These are phyloP conservation scores for Exophiala alcalophila DNA, from an alignment of 2,329 filamentous ascomycete species.

Conservation along the genomic window DNA sequence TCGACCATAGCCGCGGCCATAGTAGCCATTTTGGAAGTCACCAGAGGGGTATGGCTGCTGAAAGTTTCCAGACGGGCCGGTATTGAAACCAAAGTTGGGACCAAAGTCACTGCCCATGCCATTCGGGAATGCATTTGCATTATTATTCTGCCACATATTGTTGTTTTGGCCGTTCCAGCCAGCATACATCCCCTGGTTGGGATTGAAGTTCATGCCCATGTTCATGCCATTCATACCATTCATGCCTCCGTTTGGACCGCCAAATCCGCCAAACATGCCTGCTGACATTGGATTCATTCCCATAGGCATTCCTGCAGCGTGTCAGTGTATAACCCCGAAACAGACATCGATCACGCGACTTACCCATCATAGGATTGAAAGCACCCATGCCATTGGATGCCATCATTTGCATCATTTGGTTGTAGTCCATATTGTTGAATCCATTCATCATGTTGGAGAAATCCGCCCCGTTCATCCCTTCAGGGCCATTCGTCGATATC, in stretches of 20 bases:
- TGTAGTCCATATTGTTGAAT: slow-evolving; percentile 64
- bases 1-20: slow-evolving; percentile 66
- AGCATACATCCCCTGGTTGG: slow-evolving; percentile 63
- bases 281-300: slow-evolving; percentile 49
- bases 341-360: too few relatives aligned
- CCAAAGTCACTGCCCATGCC: slow-evolving; percentile 81
- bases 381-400: slow-evolving; percentile 44
- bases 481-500: neutral
- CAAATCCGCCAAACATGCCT: slow-evolving; percentile 50
- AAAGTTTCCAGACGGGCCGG: slow-evolving; percentile 79
- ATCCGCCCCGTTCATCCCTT: slow-evolving; percentile 35
- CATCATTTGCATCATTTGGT: slow-evolving; percentile 66
- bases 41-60: slow-evolving; percentile 56
- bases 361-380: slow-evolving; percentile 69
- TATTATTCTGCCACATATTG: slow-evolving; percentile 80
- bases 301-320: slow-evolving; percentile 69
- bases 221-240: slow-evolving; percentile 80
- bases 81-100: slow-evolving; percentile 73
- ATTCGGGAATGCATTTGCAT: slow-evolving; percentile 71
- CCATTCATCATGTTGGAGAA: slow-evolving; percentile 53
- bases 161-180: slow-evolving; percentile 76
- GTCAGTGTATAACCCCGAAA: too few relatives aligned
- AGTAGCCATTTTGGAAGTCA: slow-evolving; percentile 66
- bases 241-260: slow-evolving; percentile 66
- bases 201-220: slow-evolving; percentile 64